Base-by-base conservation (phyloP, 495 filamentous ascomycete genomes). In the Xylaria intraflava region DNA sequence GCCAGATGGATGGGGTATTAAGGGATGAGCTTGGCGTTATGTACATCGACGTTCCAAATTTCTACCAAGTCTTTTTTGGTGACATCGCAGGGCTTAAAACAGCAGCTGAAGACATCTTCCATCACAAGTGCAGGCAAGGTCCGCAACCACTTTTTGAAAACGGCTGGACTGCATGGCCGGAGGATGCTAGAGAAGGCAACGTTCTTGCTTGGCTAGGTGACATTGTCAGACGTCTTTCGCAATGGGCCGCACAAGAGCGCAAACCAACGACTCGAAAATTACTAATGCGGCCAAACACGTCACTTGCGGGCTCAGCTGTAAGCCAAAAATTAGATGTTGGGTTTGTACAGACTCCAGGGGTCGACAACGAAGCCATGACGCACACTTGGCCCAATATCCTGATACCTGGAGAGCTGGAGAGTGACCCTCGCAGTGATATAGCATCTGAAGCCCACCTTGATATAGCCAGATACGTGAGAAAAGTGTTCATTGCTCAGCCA, bases 391-490 rank as follows among this genome's bases (percentile, higher is more conserved):
- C 65, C 39, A 64, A 78, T 27, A 72, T 79, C 43, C 69, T 77
- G 29, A 63, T 77, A 36, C 65, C 66, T 19, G 72, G 72, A 23
- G 71, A 78, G 62, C 56, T 78, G 33, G 78, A 79, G 61, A 75
- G 71, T 56, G 76, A 78, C 54, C 65, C 61, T 24, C 42, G 44
- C 19, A 65, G 63, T 11, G 70, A 77, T 53, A 72, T 4, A 22
- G 20, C 55, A 17, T 63, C 68, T 7, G 62, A 67, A 31, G 56
- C 68, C 42, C 72, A 63, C 67, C 57, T 72, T 24, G 69, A 77
- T 53, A 60, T 78, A 29, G 68, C 57, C 19, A 72, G 49, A 44
- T 78, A 76, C 46, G 71, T 61, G 35, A 69, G 65, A 54, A 68
- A 78, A 61, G 72, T 79, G 2, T 67, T 80, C 46, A 51, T 59